These are phyloP conservation scores for Saitozyma sp. DNA, from an alignment of 768 basidiomycete species.

Conservation along the genomic window DNA sequence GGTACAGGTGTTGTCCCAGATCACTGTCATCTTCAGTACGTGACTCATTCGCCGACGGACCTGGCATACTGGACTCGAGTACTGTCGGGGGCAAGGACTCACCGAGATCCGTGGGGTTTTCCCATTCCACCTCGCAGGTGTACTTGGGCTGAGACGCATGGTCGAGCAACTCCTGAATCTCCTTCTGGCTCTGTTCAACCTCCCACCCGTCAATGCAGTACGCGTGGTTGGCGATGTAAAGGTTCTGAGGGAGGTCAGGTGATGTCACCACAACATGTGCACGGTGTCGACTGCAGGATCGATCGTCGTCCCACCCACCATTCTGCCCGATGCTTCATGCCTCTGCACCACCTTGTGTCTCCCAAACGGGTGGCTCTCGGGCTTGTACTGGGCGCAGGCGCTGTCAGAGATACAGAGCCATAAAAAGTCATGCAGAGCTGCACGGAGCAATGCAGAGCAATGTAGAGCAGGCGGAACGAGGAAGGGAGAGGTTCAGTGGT, in stretches of 20 bases:
- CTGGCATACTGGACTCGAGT: too few species aligned
- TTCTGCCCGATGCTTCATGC: slow-evolving; percentile 20
- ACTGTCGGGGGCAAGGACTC: neutral
- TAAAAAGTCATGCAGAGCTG: too few species aligned
- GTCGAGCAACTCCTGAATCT: slow-evolving; percentile 17
- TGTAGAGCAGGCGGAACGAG: neutral
- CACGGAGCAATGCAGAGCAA: too few species aligned
- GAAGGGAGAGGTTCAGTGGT: neutral
- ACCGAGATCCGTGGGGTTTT: slow-evolving; percentile 22
- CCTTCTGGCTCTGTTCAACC: slow-evolving; percentile 18
- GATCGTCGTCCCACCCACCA: neutral
- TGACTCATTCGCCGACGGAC: too few species aligned
- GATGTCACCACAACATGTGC: neutral
- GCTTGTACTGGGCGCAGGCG: slow-evolving; percentile 3
- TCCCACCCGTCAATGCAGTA: slow-evolving; percentile 11
- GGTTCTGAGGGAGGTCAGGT: slow-evolving; percentile 7
- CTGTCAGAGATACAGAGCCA: neutral
- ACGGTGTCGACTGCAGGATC: too few species aligned
- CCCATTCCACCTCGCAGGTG: slow-evolving; percentile 11
- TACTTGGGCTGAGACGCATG: slow-evolving; percentile 19
- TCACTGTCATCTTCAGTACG: slow-evolving; percentile 7
- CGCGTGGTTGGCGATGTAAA: slow-evolving; percentile 29
- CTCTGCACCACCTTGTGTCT: slow-evolving; percentile 22
- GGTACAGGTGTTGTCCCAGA: slow-evolving; percentile 33
- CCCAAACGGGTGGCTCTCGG: slow-evolving; percentile 17